Evolutionary conservation across 2,329 filamentous ascomycete genomes (phyloP), one percentile per base, ranked within the genome.

Genomic region (Monosporascus sp.): DNA sequence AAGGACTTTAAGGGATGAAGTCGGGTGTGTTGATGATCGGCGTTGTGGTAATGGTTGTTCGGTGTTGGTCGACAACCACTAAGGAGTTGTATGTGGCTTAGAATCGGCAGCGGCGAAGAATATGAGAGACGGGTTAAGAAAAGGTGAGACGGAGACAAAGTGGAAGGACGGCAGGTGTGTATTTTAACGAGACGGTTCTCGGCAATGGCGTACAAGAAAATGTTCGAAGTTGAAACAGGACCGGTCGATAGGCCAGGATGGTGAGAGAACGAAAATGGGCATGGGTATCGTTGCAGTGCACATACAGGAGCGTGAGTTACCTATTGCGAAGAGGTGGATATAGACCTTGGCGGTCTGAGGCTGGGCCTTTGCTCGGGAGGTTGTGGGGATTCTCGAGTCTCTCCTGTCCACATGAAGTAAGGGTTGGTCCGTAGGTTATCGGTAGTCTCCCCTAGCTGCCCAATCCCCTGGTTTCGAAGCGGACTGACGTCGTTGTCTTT

Each of bases 151-250:
- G 14, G 24, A 17, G 42, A 31, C 22, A 5, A 24, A 46, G 25
- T 25, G 7, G 25, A 51, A 8, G 47, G 53, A 54, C 51, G 48
- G 52, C 49, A 39, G 50, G 52, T 50, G 38, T 51, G 56, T 51
- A 62, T 65, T 63, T 64, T 57, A 59, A 64, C 53, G 36, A 46
- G 49, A 34, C 36, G 45, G 51, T 24, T 54, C 60, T 64, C 61
- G 59, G 60, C 58, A 52, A 54, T 54, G 55, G 56, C 42, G 51
- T 46, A 56, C 55, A 24, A 46, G 44, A 51, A 57, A 56, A 55
- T 52, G 54, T 61, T 55, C 36, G 53, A 58, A 55, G 61, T 64
- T 60, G 62, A 65, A 63, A 65, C 63, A 57, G 50, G 56, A 51
- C 50, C 45, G 57, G 49, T 51, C 22, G 22, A 24, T 24, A 24